A percentile compares a stretch with the other conserved stretches of the same genome.
phyloP scores from a whole-genome alignment of 768 basidiomycete species.

The Stropharia rugosoannulata region DNA sequence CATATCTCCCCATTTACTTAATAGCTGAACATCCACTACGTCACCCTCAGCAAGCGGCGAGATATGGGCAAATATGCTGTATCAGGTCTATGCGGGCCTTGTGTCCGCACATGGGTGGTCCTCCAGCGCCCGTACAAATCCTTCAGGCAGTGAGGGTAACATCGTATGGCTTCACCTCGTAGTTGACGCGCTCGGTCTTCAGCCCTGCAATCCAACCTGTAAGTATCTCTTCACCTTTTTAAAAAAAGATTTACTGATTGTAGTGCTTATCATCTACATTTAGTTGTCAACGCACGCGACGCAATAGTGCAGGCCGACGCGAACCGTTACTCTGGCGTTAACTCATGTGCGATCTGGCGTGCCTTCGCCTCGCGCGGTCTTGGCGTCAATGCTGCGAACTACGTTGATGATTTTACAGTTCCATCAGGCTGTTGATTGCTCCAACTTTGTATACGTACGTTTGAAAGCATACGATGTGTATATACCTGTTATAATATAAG shows the following conservation, averaged over 20 bases:
- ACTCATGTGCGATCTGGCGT: conserved; percentile 44
- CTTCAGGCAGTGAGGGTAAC: conserved; percentile 20
- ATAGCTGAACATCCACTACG: neutral
- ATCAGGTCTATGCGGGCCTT: conserved; percentile 39
- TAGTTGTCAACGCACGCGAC: conserved; percentile 41
- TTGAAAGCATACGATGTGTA: too few species aligned
- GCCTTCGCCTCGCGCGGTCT: conserved; percentile 48
- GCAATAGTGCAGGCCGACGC: conserved; percentile 51
- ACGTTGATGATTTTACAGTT: conserved; percentile 22
- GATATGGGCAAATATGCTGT: conserved; percentile 44
- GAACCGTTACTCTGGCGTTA: conserved; percentile 42
- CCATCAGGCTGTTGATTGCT: conserved; percentile 26
- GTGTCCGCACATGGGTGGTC: conserved; percentile 32
- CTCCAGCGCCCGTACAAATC: conserved; percentile 27
- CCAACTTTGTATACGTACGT: too few species aligned
- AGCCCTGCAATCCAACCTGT: conserved; percentile 24
- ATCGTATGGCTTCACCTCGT: conserved; percentile 23
- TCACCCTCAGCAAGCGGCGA: conserved; percentile 43
- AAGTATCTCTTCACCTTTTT: neutral
- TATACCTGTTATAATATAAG: too few species aligned
- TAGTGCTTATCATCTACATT: neutral
- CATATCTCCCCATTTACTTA: neutral
- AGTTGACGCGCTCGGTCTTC: conserved; percentile 20
- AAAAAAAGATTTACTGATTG: neutral
- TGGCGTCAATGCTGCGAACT: conserved; percentile 32